phyloP scores from a whole-genome alignment of 176 grass and related monocot genomes.

The Dactylis glomerata region DNA sequence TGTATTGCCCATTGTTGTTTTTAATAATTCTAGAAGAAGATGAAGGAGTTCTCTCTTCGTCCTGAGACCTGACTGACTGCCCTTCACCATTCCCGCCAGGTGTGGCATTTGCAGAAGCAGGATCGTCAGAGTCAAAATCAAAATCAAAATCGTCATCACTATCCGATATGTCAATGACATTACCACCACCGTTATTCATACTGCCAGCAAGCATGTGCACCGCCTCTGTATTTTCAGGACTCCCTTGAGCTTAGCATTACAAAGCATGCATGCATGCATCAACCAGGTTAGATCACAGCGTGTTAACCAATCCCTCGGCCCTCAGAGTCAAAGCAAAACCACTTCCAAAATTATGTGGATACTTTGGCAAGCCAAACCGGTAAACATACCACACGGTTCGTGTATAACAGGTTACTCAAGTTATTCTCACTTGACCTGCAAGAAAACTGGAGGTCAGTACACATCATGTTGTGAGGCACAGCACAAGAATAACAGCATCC shows the following conservation, averaged over 20 bases:
- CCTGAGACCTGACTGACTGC: background rate
- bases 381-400: background rate
- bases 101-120: conserved; percentile 10
- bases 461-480: background rate
- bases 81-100: conserved; percentile 26
- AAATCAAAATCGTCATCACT: conserved; percentile 48
- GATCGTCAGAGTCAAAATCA: conserved; percentile 22
- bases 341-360: background rate
- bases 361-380: conserved; percentile 13
- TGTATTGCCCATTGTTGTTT: conserved; percentile 36
- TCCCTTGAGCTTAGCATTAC: background rate
- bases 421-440: conserved; percentile 31
- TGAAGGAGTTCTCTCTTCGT: conserved; percentile 29
- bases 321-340: background rate
- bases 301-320: background rate
- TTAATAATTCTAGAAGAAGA: conserved; percentile 26
- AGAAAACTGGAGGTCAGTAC: conserved; percentile 9
- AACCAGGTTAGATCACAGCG: conserved; percentile 13
- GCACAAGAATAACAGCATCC: background rate
- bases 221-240: background rate
- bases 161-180: conserved; percentile 46
- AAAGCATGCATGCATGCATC: background rate
- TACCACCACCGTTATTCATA: conserved; percentile 21
- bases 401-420: background rate
- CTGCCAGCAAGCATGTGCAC: conserved; percentile 17